Evolutionary conservation across 805 yeast species (phyloP), one percentile per base, ranked within the genome.

Genomic region (Teunomyces atbi): DNA sequence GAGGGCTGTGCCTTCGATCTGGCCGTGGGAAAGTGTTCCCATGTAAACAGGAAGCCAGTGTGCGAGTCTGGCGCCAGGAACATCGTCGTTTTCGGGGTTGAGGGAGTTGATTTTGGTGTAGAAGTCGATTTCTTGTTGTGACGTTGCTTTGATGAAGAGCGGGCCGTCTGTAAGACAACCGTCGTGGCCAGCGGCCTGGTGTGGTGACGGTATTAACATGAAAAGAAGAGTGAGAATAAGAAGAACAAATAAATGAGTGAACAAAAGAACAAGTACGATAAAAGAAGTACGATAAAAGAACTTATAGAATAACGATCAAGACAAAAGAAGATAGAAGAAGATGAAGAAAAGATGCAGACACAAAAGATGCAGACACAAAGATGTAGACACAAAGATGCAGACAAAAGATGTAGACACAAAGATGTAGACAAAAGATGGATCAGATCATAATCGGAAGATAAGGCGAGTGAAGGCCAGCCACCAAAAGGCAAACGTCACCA

Each of bases 121-220:
- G 64, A 94, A 94, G n/a, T 78, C 82, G 23, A 86, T 64, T 64
- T 92, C 99, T 53, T 79, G 81, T 20, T 64, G 64, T 0, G 68
- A 60, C 0, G 91, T 73, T 0, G 84, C 83, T 63, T 94, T 92
- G 46, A 88, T 79, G 53, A 91, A 85, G 12, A 92, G 67, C 6
- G 79, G 65, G 0, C 90, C 96, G 34, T 78, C 79, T 4, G 79
- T 77, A 45, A 89, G 55, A 2, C 86, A 78, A 0, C 96, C 98
- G 5, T 76, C 87, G 58, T 92, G 99, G 5, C 99, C 99, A 0
- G 97, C 98, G 2, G 94, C 98, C 65, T 83, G 86, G 58, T 86
- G 88, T n/a, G 46, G 44, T 8, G 63, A 29, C 0, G 44, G 44
- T 12, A 16, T 19, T 34, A 26, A 28, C 42, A 26, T 27, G 5